Evolutionary conservation across 139 green algal species (phyloP).

Genomic region (Chlorella vulgaris): DNA sequence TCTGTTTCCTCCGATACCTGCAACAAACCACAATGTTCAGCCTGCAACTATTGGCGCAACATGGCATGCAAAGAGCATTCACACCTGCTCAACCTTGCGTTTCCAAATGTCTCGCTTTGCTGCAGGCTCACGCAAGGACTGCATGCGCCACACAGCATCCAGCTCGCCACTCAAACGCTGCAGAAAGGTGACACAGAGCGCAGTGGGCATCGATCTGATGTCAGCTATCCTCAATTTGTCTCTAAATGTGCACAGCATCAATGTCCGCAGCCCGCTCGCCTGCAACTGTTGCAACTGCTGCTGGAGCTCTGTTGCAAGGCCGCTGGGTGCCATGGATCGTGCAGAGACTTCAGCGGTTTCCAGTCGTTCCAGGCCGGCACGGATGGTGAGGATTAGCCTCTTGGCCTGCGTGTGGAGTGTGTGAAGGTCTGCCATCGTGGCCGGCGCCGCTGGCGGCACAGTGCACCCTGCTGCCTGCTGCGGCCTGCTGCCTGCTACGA

Average conservation of each 20-base stretch:
- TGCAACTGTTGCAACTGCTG: conserved; percentile 67
- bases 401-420: conserved; percentile 66
- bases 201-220: too few species aligned
- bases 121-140: conserved; percentile 64
- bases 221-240: too few species aligned
- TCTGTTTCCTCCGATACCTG: conserved; percentile 78
- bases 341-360: conserved; percentile 49
- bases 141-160: conserved; percentile 87
- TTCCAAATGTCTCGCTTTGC: conserved; percentile 76
- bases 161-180: conserved; percentile 74
- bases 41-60: too few species aligned
- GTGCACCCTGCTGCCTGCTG: too few species aligned
- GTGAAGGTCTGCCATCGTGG: conserved; percentile 70
- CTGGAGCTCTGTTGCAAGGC: conserved; percentile 55
- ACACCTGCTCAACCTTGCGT: conserved; percentile 78
- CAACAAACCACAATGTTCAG: neutral
- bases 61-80: neutral
- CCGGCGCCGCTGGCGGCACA: too few species aligned
- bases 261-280: too few species aligned
- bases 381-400: conserved; percentile 61
- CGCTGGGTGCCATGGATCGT: conserved; percentile 15
- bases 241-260: too few species aligned
- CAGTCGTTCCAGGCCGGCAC: conserved; percentile 71
- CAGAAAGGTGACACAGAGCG: neutral
- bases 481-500: too few species aligned